Evolutionary conservation across 208 protist genomes (phyloP).

Genomic region (Leishmania tarentolae): DNA sequence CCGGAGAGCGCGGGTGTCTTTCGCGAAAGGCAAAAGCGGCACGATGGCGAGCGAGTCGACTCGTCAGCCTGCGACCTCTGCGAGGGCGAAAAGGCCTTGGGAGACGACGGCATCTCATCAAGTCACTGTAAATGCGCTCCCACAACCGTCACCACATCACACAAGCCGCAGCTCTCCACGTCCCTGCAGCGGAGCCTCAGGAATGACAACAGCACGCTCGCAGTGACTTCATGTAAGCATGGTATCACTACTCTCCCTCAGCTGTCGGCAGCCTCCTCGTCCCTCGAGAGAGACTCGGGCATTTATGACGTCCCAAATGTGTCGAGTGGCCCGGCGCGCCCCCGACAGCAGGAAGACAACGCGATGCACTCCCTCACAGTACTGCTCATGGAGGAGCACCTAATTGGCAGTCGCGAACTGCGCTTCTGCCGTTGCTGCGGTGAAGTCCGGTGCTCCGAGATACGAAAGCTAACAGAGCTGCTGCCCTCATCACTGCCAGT

Average conservation of each 20-base stretch:
- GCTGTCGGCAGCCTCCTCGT: not conserved
- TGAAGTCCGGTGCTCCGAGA: slow-evolving; percentile 36
- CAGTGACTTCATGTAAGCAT: not conserved
- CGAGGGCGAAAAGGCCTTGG: not conserved
- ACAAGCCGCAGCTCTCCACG: not conserved
- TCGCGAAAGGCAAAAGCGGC: not conserved
- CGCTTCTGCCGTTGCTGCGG: slow-evolving; percentile 34
- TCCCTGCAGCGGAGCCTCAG: not conserved
- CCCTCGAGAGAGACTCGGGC: slow-evolving; percentile 2
- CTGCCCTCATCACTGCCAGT: not conserved
- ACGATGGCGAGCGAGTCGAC: not conserved
- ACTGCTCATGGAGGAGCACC: slow-evolving; percentile 28
- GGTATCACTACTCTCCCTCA: not conserved
- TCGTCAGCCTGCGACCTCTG: not conserved
- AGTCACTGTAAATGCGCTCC: not conserved
- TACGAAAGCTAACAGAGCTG: slow-evolving; percentile 15
- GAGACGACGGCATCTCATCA: not conserved
- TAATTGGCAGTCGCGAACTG: slow-evolving; percentile 42
- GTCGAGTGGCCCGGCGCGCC: not conserved
- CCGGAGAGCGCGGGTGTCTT: not conserved
- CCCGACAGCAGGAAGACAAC: not conserved
- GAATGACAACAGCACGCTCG: not conserved
- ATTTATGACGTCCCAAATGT: not conserved
- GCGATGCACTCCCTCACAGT: slow-evolving; percentile 6
- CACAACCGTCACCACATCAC: not conserved